Evolutionary conservation across 2,329 filamentous ascomycete species (phyloP).

Genomic region (Arthrobotrys conoides): DNA sequence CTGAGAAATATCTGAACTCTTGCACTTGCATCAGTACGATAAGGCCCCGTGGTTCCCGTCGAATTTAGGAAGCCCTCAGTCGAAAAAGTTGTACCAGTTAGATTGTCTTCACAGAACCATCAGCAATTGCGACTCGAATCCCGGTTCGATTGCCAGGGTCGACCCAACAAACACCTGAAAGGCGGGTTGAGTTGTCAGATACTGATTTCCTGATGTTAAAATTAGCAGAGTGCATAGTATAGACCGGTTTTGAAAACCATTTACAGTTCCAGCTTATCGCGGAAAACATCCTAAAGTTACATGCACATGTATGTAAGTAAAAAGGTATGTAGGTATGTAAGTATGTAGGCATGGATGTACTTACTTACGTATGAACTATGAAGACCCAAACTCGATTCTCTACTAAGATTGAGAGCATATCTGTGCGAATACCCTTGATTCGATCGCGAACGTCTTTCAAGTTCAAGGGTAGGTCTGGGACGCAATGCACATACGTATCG

Average conservation of each 20-base stretch:
- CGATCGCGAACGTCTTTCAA: not conserved
- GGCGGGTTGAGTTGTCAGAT: conserved; percentile 53
- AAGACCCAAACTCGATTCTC: not conserved
- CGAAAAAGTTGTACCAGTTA: conserved; percentile 1
- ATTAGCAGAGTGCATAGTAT: conserved; percentile 55
- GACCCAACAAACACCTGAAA: conserved; percentile 32
- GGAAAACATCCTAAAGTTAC: conserved; percentile 1
- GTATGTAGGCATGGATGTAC: no score
- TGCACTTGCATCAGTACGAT: not conserved
- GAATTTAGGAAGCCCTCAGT: conserved; percentile 14
- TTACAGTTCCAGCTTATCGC: conserved; percentile 40
- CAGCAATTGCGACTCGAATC: not conserved
- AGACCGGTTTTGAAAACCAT: conserved; percentile 36
- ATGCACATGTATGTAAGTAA: not conserved
- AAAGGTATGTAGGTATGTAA: no score
- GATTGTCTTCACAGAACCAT: not conserved
- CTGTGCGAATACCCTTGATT: conserved; percentile 4
- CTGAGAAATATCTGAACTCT: not conserved
- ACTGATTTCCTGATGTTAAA: conserved; percentile 51
- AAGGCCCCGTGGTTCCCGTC: conserved; percentile 26
- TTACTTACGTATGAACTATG: no score
- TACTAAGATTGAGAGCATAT: not conserved
- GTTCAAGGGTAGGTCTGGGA: conserved; percentile 6
- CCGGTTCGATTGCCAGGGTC: conserved; percentile 23
- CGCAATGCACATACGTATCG: not conserved